phyloP scores from a whole-genome alignment of 345 rosid species.

The Litchi chinensis region DNA sequence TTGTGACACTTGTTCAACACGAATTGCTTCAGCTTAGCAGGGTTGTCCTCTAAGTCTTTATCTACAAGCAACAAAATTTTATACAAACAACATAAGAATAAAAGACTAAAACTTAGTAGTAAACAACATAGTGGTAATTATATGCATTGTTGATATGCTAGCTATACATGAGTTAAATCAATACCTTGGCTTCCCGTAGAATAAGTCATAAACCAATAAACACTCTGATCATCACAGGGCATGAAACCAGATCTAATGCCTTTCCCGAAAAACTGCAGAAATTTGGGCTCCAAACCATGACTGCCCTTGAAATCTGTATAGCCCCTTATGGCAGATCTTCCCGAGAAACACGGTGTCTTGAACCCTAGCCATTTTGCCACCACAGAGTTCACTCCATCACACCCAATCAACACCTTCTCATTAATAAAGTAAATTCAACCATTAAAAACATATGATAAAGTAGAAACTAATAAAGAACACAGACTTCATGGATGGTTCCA shows the following conservation, averaged over 20 bases:
- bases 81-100: neutral
- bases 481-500: neutral
- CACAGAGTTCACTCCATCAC: constrained; percentile 73
- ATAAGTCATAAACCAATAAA: constrained; percentile 41
- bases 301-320: constrained; percentile 34
- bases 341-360: constrained; percentile 38
- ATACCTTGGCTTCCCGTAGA: constrained; percentile 35
- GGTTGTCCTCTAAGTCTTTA: constrained; percentile 31
- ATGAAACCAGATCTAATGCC: constrained; percentile 38
- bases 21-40: constrained; percentile 41
- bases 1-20: constrained; percentile 44
- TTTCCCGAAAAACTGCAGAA: constrained; percentile 31
- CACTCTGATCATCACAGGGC: constrained; percentile 39
- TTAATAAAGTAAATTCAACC: neutral
- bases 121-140: too few species aligned
- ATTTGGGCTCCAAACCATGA: constrained; percentile 38
- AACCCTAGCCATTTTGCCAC: constrained; percentile 70
- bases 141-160: neutral
- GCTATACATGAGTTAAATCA: neutral
- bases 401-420: constrained; percentile 62
- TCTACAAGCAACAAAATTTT: constrained; percentile 15
- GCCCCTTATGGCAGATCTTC: constrained; percentile 54
- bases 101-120: too few species aligned
- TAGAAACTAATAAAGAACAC: neutral
- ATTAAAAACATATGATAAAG: neutral